Evolutionary conservation across 2,329 filamentous ascomycete species (phyloP).

Genomic region (Microsporum audouinii): DNA sequence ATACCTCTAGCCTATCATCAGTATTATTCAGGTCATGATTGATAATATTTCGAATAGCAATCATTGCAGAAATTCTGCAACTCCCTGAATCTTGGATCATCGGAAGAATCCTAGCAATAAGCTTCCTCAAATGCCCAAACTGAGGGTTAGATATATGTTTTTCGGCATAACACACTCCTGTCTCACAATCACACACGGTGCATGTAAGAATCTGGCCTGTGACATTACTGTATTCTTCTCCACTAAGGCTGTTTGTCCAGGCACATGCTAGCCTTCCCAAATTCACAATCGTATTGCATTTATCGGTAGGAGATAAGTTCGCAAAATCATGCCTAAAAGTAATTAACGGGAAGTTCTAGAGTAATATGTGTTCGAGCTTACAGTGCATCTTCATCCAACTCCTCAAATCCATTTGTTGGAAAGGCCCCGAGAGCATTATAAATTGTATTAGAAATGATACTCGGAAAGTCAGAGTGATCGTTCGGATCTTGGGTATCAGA

Average conservation of each 20-base stretch:
- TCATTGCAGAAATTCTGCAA: constrained; percentile 58
- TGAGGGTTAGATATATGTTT: constrained; percentile 14
- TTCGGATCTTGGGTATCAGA: constrained; percentile 27
- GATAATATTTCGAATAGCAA: constrained; percentile 57
- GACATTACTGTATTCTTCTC: constrained; percentile 20
- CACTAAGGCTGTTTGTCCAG: constrained; percentile 37
- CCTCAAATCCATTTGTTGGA: constrained; percentile 26
- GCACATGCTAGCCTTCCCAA: constrained; percentile 50
- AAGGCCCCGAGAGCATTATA: constrained; percentile 28
- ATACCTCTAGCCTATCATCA: constrained; percentile 56
- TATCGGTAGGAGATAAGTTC: constrained; percentile 38
- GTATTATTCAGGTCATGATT: constrained; percentile 51
- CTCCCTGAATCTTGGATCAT: constrained; percentile 41
- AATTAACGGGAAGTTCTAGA: neutral
- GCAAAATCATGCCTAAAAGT: constrained; percentile 34
- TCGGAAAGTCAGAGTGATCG: constrained; percentile 20
- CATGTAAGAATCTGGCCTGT: constrained; percentile 22
- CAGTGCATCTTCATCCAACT: constrained; percentile 37
- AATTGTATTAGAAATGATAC: constrained; percentile 25
- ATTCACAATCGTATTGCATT: constrained; percentile 43
- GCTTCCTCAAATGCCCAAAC: constrained; percentile 30
- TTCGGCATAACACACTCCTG: constrained; percentile 11
- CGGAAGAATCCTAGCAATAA: constrained; percentile 34
- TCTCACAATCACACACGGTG: constrained; percentile 28
- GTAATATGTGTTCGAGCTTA: constrained; percentile 27